Percentiles rank a stretch among this genome's conserved stretches.
phyloP scores from a whole-genome alignment of 2,329 filamentous ascomycete genomes.

The Fusarium annulatum region DNA sequence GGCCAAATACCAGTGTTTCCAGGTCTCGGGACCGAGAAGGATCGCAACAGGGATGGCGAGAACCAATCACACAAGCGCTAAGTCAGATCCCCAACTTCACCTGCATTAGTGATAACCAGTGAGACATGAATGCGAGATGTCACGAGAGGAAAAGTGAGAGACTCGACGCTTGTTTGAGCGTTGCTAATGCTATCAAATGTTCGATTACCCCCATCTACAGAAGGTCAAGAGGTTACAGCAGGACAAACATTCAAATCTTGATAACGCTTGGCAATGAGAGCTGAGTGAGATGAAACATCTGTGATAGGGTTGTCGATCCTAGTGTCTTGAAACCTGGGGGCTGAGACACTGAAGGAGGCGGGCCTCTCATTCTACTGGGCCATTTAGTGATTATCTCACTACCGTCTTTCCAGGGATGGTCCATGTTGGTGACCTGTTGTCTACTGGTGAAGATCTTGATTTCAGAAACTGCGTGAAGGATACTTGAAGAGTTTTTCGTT shows the following conservation, averaged over 20 bases:
- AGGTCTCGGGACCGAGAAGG: neutral
- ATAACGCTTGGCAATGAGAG: neutral
- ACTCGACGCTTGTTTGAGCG: fast-evolving
- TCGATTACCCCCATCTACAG: fast-evolving
- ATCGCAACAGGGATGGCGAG: neutral
- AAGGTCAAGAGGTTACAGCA: too few species aligned
- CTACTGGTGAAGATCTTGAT: too few species aligned
- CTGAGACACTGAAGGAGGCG: neutral
- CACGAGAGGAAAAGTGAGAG: neutral
- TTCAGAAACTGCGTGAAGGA: neutral
- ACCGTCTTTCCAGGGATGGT: neutral
- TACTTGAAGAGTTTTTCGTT: too few species aligned
- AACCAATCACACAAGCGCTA: neutral
- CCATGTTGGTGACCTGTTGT: neutral
- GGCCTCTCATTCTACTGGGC: neutral
- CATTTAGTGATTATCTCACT: neutral
- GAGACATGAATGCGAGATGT: neutral
- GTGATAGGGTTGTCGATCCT: neutral
- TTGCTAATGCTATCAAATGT: too few species aligned
- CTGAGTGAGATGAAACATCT: neutral
- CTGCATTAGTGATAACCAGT: neutral
- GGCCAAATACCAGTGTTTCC: neutral
- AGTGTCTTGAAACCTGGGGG: neutral
- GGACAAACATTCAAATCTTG: neutral
- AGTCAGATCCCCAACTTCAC: neutral